phyloP scores from a whole-genome alignment of 1,139 yeast species.

The Sugiyamaella pinicola region DNA sequence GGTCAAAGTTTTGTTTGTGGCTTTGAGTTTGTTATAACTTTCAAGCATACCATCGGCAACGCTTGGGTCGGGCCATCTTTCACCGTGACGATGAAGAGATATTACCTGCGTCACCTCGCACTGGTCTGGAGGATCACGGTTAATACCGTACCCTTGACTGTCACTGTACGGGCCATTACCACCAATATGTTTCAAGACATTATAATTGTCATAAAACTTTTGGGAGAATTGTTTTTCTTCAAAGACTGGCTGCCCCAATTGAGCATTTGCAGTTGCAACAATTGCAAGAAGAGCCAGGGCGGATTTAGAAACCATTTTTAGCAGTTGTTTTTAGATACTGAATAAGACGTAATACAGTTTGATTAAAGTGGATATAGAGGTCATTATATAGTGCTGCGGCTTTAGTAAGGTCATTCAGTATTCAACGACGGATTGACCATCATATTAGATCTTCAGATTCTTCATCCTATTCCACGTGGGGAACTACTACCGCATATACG shows the following conservation, averaged over 20 bases:
- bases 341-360: not conserved
- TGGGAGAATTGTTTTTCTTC: constrained; percentile 45
- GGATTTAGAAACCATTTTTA: constrained; percentile 9
- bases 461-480: not conserved
- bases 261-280: constrained; percentile 12
- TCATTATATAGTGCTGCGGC: not conserved
- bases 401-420: not conserved
- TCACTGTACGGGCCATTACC: constrained; percentile 51
- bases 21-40: constrained; percentile 25
- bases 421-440: not conserved
- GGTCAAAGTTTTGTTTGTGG: constrained; percentile 30
- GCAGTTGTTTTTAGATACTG: not conserved
- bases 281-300: constrained; percentile 3
- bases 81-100: constrained; percentile 69
- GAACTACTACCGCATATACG: no score
- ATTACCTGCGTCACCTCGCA: constrained; percentile 67
- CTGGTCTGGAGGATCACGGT: constrained; percentile 50
- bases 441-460: not conserved
- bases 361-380: not conserved
- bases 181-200: constrained; percentile 44
- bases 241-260: constrained; percentile 35
- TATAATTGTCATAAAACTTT: constrained; percentile 37
- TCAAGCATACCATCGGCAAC: constrained; percentile 27
- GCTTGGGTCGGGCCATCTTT: constrained; percentile 56
- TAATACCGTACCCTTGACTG: constrained; percentile 49